Evolutionary conservation across 768 basidiomycete species (phyloP), one percentile per base, ranked within the genome.

Genomic region (Amanita jacksonii): DNA sequence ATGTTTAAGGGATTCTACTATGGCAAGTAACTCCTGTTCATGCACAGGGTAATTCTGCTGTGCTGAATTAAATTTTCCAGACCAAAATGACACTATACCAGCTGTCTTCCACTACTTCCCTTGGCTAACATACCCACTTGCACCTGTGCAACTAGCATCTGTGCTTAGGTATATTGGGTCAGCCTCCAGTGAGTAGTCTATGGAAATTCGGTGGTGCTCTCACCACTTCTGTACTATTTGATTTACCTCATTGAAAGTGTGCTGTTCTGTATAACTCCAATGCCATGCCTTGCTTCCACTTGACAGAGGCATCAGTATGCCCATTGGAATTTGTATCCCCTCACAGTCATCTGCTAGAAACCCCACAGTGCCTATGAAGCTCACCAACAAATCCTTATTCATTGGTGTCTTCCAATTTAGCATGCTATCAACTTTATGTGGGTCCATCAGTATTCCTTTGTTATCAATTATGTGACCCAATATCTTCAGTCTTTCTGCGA

Each of bases 181-280:
- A 0, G 52, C 50, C 6, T 44, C 41, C 0, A 12, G 12, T 1
- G 37, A 41, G 48, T 63, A 63, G 18, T 51, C 38, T 1, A 60
- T 22, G 1, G 54, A 51, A 7, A 49, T 37, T 2, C 57, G 42
- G 24, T 43, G 42, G 34, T 59, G 48, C 18, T 59, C 46, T 0
- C 46, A 40, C 8, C 54, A 48, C 1, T 59, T 50, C 0, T 27
- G 1, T 41, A 38, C 37, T 8, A 23, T 22, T 38, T 10, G n/a
- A 9, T 68, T 69, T n/a, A 69, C 55, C n/a, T 58, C 55, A 0
- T 66, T 53, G 48, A 69, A 69, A 4, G 65, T 62, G 1, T 38
- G 28, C 16, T 62, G 54, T 3, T 55, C 36, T 3, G 55, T 50
- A 2, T 49, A 45, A 3, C 46, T 36, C 62, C 62, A 63, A 0